phyloP scores from a whole-genome alignment of 2,329 filamentous ascomycete species.

The Neofusicoccum parvum region DNA sequence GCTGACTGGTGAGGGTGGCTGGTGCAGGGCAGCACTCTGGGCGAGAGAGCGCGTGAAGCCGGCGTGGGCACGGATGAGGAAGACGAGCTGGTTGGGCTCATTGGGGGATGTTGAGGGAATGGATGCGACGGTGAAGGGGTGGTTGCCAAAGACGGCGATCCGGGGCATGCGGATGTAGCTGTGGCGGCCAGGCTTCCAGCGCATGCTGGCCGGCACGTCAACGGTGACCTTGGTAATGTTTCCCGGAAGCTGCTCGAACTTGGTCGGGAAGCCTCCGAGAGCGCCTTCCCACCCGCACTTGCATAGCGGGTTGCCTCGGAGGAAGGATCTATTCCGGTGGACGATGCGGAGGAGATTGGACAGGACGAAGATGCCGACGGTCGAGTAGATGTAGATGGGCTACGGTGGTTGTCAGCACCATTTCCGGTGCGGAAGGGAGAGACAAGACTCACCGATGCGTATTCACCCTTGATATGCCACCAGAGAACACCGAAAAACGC shows the following conservation, averaged over 20 bases:
- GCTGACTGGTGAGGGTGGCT: neutral
- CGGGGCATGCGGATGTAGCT: conserved; percentile 46
- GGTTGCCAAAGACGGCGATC: conserved; percentile 29
- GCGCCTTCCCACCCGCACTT: conserved; percentile 11
- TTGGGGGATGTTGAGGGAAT: neutral
- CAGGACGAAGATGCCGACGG: conserved; percentile 27
- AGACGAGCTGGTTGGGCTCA: conserved; percentile 26
- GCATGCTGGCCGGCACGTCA: conserved; percentile 24
- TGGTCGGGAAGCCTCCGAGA: conserved; percentile 27
- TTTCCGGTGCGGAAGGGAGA: neutral
- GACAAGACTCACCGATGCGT: conserved; percentile 21
- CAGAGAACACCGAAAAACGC: conserved; percentile 30
- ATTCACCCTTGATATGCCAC: conserved; percentile 32
- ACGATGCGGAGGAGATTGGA: conserved; percentile 26
- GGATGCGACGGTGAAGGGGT: conserved; percentile 36
- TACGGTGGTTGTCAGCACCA: neutral
- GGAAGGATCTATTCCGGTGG: neutral
- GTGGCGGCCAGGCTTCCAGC: conserved; percentile 60
- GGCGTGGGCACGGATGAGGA: conserved; percentile 28
- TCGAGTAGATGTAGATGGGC: conserved; percentile 31
- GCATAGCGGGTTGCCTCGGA: conserved; percentile 11
- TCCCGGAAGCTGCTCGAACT: conserved; percentile 26
- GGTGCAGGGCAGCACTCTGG: neutral
- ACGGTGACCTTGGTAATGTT: conserved; percentile 30
- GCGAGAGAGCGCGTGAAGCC: conserved; percentile 31